A percentile compares a stretch with the other conserved stretches of the same genome.
Conservation (phyloP, 495 filamentous ascomycete genomes). For the Chlorociboria aeruginascens region DNA sequence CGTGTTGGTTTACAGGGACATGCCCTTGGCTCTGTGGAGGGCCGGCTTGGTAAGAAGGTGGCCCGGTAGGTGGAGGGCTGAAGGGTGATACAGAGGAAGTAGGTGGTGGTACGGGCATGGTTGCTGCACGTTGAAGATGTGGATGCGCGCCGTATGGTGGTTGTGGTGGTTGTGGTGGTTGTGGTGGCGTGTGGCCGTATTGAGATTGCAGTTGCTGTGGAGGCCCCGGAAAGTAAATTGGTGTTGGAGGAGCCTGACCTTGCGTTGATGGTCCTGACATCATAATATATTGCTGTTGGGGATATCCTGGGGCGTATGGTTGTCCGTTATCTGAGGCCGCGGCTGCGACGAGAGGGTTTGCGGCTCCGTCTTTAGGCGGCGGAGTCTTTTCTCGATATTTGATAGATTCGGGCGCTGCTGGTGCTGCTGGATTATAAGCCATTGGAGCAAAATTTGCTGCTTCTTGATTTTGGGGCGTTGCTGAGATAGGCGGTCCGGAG, state of each 20-base stretch:
- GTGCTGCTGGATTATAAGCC: conserved; percentile 84
- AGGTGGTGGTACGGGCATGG: conserved; percentile 10
- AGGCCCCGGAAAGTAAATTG: conserved; percentile 17
- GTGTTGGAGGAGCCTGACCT: background rate
- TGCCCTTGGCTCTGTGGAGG: background rate
- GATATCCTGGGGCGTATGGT: conserved; percentile 23
- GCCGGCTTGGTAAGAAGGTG: conserved; percentile 17
- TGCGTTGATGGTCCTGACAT: background rate
- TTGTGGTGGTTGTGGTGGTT: conserved; percentile 9
- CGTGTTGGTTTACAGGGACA: conserved; percentile 14
- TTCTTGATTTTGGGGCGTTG: conserved; percentile 28
- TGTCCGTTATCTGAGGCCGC: conserved; percentile 53
- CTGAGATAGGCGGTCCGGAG: conserved; percentile 17
- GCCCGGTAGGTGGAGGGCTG: conserved; percentile 9
- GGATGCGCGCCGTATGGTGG: conserved; percentile 13
- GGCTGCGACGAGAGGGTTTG: conserved; percentile 57
- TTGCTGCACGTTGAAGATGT: conserved; percentile 1
- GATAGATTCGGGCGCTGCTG: conserved; percentile 72
- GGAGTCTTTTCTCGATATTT: conserved; percentile 83
- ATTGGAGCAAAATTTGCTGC: conserved; percentile 50
- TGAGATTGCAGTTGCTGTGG: background rate
- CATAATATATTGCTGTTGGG: conserved; percentile 12
- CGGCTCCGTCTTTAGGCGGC: conserved; percentile 56
- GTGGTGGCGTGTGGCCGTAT: background rate
- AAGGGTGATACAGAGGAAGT: conserved; percentile 13